These are phyloP conservation scores for Typha latifolia DNA, from an alignment of 176 grass and related monocot species.

Conservation along the genomic window DNA sequence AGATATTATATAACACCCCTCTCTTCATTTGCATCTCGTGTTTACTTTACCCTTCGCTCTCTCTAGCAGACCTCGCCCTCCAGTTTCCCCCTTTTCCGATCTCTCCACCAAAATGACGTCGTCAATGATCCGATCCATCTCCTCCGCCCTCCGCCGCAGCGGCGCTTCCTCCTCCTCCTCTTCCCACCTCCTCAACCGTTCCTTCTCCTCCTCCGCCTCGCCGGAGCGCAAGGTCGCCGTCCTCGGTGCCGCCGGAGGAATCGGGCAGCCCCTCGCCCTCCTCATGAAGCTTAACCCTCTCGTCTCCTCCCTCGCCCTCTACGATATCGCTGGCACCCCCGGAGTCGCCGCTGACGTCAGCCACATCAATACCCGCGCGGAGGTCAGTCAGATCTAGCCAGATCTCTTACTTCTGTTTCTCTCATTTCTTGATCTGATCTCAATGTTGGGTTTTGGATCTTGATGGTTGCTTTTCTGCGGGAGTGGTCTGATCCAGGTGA, in stretches of 20 bases:
- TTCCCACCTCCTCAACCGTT: constrained; percentile 13
- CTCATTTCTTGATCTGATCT: not conserved
- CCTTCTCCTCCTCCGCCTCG: constrained; percentile 17
- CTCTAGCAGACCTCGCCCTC: not conserved
- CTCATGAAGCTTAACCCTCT: constrained; percentile 53
- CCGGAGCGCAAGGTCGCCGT: constrained; percentile 35
- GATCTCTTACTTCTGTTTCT: not conserved
- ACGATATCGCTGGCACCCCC: constrained; percentile 46
- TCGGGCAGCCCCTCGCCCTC: constrained; percentile 35
- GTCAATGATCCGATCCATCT: constrained; percentile 21
- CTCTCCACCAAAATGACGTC: constrained; percentile 18
- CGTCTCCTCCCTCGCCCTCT: constrained; percentile 40
- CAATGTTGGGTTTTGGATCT: constrained; percentile 6
- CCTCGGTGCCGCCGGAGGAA: constrained; percentile 35
- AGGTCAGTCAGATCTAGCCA: not conserved
- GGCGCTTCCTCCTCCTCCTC: constrained; percentile 11
- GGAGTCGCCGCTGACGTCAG: constrained; percentile 43
- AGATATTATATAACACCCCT: not conserved
- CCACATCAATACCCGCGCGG: constrained; percentile 37
- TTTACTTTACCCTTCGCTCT: not conserved
- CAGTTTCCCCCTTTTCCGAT: not conserved
- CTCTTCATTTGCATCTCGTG: not conserved
- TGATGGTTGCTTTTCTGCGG: not conserved
- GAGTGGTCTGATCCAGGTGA: constrained; percentile 15
- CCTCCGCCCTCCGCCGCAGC: constrained; percentile 7